Evolutionary conservation across 164 flowering plant genomes (phyloP).

Genomic region (Chimonanthus salicifolius): DNA sequence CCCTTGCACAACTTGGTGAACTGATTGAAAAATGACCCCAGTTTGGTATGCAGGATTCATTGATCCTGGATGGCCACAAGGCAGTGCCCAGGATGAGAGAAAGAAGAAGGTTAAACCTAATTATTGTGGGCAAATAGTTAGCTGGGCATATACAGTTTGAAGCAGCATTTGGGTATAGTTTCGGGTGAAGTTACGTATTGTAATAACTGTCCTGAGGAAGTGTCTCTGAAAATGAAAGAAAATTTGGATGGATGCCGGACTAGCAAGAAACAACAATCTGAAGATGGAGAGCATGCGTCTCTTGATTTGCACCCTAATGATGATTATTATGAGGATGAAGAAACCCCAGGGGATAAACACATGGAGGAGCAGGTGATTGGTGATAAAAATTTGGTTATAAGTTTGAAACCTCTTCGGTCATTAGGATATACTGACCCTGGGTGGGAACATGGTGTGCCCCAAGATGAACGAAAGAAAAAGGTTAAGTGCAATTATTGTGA

Average conservation of each 20-base stretch:
- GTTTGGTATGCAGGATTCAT: constrained; percentile 42
- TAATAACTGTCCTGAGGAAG: constrained; percentile 60
- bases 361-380: constrained; percentile 42
- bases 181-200: constrained; percentile 64
- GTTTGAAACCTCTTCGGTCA: constrained; percentile 58
- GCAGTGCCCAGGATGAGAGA: constrained; percentile 57
- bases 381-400: constrained; percentile 37
- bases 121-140: constrained; percentile 72
- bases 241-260: constrained; percentile 57
- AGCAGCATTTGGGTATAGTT: constrained; percentile 66
- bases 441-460: constrained; percentile 93
- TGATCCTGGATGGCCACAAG: constrained; percentile 84
- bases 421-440: constrained; percentile 74
- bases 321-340: constrained; percentile 44
- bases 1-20: constrained; percentile 9
- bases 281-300: constrained; percentile 40
- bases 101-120: constrained; percentile 75
- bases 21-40: constrained; percentile 46
- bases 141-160: constrained; percentile 72
- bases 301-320: constrained; percentile 34
- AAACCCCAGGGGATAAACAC: constrained; percentile 25
- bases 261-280: constrained; percentile 40
- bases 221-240: constrained; percentile 51
- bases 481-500: constrained; percentile 79
- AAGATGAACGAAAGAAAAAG: constrained; percentile 81